phyloP scores from a whole-genome alignment of 345 rosid species.

The Syzygium aqueum region DNA sequence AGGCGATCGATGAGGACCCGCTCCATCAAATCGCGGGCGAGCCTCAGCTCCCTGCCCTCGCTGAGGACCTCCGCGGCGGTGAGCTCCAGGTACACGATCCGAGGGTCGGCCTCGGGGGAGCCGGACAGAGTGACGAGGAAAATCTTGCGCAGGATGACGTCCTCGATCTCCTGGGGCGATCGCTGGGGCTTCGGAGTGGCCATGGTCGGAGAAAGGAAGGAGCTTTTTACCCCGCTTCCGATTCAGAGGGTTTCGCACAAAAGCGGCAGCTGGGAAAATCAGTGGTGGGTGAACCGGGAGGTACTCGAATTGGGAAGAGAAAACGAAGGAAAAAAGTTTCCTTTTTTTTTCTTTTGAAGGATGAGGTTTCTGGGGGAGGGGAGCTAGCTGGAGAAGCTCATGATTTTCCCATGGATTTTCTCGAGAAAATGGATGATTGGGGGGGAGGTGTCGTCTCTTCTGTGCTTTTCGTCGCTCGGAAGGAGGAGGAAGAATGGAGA shows the following conservation, averaged over 20 bases:
- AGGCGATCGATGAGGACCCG: conserved; percentile 79
- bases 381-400: not conserved
- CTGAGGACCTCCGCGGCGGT: conserved; percentile 95
- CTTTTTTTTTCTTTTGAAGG: not conserved
- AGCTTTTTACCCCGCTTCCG: not conserved
- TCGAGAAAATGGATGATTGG: not conserved
- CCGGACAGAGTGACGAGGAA: conserved; percentile 53
- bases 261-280: not conserved
- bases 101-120: conserved; percentile 29
- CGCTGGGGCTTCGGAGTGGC: conserved; percentile 55
- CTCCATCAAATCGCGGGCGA: conserved; percentile 71
- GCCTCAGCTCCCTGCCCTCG: conserved; percentile 61
- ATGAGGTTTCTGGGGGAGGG: not conserved
- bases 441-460: not conserved
- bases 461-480: not conserved
- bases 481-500: not conserved
- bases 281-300: not conserved
- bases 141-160: conserved; percentile 79
- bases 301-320: not conserved
- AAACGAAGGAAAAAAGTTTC: not conserved
- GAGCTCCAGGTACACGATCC: conserved; percentile 59
- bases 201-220: conserved; percentile 18
- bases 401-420: not conserved
- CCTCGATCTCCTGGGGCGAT: conserved; percentile 75
- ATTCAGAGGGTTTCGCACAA: not conserved